Evolutionary conservation across 148 eudicot genomes (phyloP).

Genomic region (Diospyros lotus): DNA sequence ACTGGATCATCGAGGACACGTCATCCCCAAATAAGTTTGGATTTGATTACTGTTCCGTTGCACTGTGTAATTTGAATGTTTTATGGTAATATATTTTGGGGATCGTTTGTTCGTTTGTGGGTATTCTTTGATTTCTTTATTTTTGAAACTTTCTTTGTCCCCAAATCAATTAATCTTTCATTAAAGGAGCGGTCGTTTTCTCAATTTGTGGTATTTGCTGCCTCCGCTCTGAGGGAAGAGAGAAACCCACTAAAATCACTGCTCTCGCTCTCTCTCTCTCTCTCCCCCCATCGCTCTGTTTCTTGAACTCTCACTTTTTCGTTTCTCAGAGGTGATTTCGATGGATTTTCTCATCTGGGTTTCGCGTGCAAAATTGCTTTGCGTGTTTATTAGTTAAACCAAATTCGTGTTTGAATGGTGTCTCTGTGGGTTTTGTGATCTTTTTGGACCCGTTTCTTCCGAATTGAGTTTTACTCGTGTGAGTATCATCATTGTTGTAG

Average conservation of each 20-base stretch:
- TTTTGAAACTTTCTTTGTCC: no score
- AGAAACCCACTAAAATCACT: background rate
- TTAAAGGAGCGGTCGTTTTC: no score
- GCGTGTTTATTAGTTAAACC: background rate
- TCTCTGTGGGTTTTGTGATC: background rate
- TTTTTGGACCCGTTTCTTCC: background rate
- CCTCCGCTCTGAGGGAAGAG: background rate
- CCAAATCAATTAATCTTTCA: no score
- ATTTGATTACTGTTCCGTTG: no score
- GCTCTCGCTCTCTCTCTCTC: slow-evolving; percentile 4
- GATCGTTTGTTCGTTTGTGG: no score
- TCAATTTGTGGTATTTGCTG: background rate
- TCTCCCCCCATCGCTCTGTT: background rate
- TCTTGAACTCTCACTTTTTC: background rate
- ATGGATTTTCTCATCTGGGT: background rate
- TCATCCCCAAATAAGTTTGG: no score
- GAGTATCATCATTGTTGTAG: no score
- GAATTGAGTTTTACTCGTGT: no score
- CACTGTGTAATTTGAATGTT: no score
- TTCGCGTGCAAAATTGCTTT: background rate
- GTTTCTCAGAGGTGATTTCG: background rate
- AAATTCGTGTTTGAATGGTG: slow-evolving; percentile 5
- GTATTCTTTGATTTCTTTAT: no score
- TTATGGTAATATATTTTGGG: no score
- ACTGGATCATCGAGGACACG: no score